phyloP scores from a whole-genome alignment of 768 basidiomycete genomes.

The Dendrothele bispora region DNA sequence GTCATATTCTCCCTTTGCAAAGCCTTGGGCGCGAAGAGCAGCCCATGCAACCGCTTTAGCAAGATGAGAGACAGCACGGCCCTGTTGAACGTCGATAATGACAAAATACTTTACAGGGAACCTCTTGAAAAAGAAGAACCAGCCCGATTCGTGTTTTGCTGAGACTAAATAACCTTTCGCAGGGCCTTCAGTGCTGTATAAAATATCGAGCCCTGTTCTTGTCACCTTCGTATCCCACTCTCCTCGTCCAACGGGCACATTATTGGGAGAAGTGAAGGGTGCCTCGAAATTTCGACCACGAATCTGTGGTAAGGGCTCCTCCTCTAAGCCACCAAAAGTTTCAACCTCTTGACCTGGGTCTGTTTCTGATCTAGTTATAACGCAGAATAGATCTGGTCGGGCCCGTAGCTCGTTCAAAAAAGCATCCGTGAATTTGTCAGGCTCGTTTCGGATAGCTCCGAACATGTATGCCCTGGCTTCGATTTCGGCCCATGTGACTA shows the following conservation, averaged over 20 bases:
- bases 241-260: background rate
- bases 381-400: constrained; percentile 30
- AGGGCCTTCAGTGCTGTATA: constrained; percentile 14
- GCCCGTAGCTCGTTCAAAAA: constrained; percentile 28
- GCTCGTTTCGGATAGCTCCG: constrained; percentile 28
- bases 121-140: constrained; percentile 29
- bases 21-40: constrained; percentile 26
- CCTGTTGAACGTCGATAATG: constrained; percentile 21
- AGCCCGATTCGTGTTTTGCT: background rate
- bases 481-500: constrained; percentile 22
- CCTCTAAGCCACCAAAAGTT: constrained; percentile 21
- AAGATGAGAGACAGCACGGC: constrained; percentile 10
- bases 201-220: constrained; percentile 17
- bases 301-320: constrained; percentile 9
- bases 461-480: constrained; percentile 26
- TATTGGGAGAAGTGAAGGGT: constrained; percentile 7
- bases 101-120: constrained; percentile 32
- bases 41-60: constrained; percentile 26
- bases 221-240: constrained; percentile 15
- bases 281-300: constrained; percentile 20
- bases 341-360: constrained; percentile 21
- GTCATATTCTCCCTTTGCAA: constrained; percentile 21
- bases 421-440: constrained; percentile 20
- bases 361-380: constrained; percentile 27
- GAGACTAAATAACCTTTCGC: constrained; percentile 11